A percentile compares a stretch with the other conserved stretches of the same genome.
These are phyloP conservation scores for Exophiala sp. DNA, from an alignment of 2,329 filamentous ascomycete genomes.

Conservation along the genomic window DNA sequence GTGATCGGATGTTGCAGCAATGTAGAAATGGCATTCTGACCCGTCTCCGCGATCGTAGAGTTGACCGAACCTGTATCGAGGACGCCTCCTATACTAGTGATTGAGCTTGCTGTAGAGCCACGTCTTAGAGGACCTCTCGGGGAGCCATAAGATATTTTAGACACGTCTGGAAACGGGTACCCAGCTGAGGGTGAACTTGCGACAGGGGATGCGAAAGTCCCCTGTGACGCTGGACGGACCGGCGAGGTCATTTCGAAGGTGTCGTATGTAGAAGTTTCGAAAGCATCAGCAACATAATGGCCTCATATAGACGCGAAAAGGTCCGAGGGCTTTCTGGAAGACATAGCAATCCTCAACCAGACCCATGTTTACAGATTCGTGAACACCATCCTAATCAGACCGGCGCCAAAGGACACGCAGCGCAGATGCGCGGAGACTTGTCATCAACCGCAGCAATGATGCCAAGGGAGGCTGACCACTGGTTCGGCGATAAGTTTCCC, in stretches of 20 bases:
- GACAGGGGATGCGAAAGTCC: slow-evolving; percentile 14
- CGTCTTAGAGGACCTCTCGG: slow-evolving; percentile 47
- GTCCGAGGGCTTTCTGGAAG: not conserved
- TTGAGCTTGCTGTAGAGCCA: slow-evolving; percentile 80
- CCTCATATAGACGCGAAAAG: not conserved
- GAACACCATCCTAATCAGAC: not conserved
- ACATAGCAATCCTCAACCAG: not conserved
- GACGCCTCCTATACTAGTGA: slow-evolving; percentile 78
- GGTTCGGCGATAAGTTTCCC: not conserved
- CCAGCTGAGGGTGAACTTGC: slow-evolving; percentile 14
- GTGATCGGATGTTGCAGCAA: slow-evolving; percentile 87
- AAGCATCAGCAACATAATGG: not conserved
- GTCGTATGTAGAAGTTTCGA: not conserved
- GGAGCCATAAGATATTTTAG: slow-evolving; percentile 10
- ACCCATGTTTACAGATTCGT: not conserved
- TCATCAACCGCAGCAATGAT: not conserved
- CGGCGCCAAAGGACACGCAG: not conserved
- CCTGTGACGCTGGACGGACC: slow-evolving; percentile 12
- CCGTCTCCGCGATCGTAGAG: slow-evolving; percentile 62
- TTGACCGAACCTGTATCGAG: slow-evolving; percentile 60
- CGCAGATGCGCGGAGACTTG: not conserved
- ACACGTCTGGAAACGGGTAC: slow-evolving; percentile 26
- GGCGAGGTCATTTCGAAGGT: slow-evolving; percentile 18
- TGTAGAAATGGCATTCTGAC: slow-evolving; percentile 90
- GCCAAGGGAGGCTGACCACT: not conserved